Evolutionary conservation across 331 rosid genomes (phyloP).

Genomic region (Malus hybrid): DNA sequence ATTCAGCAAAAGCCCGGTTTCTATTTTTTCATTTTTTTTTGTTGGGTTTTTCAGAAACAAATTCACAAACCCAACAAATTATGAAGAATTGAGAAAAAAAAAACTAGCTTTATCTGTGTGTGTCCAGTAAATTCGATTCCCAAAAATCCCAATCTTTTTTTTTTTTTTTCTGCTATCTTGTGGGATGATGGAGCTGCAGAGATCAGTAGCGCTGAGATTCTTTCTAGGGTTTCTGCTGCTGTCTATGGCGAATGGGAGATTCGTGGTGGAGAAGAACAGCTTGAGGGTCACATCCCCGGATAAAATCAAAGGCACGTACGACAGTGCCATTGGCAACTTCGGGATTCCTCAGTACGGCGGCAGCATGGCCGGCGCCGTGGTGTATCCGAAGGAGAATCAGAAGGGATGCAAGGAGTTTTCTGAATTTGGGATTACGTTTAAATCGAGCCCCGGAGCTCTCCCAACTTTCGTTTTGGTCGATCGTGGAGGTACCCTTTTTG

Average conservation of each 20-base stretch:
- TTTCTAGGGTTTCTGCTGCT: conserved; percentile 66
- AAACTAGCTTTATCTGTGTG: neutral
- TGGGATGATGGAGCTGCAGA: conserved; percentile 61
- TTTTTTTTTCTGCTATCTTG: neutral
- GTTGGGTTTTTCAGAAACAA: neutral
- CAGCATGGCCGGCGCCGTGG: conserved; percentile 83
- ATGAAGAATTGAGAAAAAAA: neutral
- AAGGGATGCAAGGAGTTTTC: conserved; percentile 77
- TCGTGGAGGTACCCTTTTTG: conserved; percentile 76
- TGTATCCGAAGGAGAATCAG: conserved; percentile 70
- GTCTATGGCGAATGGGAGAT: conserved; percentile 46
- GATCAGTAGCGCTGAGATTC: conserved; percentile 29
- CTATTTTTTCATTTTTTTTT: neutral
- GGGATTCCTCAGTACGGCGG: conserved; percentile 99
- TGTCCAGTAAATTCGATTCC: conserved; percentile 3
- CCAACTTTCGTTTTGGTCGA: conserved; percentile 86
- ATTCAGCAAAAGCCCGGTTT: neutral
- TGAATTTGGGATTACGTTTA: conserved; percentile 58
- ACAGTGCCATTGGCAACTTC: conserved; percentile 95
- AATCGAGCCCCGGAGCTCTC: conserved; percentile 77
- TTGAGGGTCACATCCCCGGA: conserved; percentile 91
- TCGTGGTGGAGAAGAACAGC: conserved; percentile 96
- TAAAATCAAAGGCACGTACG: conserved; percentile 58
- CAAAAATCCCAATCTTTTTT: neutral
- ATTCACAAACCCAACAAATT: neutral